These are phyloP conservation scores for Eucalyptus pauciflora DNA, from an alignment of 345 rosid species.

Conservation along the genomic window DNA sequence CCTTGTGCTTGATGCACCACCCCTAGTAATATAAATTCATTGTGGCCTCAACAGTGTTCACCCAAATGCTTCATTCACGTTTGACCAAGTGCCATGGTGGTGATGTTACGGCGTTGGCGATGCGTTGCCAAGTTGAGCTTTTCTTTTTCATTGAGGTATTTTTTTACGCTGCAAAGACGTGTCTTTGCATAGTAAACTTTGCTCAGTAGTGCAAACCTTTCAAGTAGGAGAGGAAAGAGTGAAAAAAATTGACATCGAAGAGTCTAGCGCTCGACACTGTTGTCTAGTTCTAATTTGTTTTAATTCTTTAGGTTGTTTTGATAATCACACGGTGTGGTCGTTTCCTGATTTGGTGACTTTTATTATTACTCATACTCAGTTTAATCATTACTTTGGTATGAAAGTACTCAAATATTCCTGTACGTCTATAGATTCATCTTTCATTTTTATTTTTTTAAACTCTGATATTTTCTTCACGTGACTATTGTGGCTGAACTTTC, in stretches of 20 bases:
- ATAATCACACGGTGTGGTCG: not conserved
- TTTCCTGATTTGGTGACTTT: not conserved
- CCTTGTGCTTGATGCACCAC: not conserved
- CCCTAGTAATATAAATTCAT: not conserved
- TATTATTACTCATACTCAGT: not conserved
- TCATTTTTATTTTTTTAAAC: not conserved
- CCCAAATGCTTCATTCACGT: not conserved
- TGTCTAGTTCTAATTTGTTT: too few species aligned
- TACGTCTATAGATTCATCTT: not conserved
- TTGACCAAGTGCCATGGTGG: not conserved
- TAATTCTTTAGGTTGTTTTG: too few species aligned
- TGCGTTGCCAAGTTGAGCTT: too few species aligned
- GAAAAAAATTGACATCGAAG: too few species aligned
- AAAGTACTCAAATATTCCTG: not conserved
- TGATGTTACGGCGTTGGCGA: accelerated
- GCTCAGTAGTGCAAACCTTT: too few species aligned
- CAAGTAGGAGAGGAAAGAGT: too few species aligned
- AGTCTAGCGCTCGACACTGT: too few species aligned
- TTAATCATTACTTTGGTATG: not conserved
- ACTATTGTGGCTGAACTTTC: not conserved
- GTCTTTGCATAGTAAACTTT: too few species aligned
- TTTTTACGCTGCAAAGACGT: accelerated
- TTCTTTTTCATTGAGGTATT: too few species aligned
- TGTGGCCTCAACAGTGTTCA: not conserved
- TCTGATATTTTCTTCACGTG: not conserved